These are phyloP conservation scores for Cercospora sp. DNA, from an alignment of 2,329 filamentous ascomycete species.

Conservation along the genomic window DNA sequence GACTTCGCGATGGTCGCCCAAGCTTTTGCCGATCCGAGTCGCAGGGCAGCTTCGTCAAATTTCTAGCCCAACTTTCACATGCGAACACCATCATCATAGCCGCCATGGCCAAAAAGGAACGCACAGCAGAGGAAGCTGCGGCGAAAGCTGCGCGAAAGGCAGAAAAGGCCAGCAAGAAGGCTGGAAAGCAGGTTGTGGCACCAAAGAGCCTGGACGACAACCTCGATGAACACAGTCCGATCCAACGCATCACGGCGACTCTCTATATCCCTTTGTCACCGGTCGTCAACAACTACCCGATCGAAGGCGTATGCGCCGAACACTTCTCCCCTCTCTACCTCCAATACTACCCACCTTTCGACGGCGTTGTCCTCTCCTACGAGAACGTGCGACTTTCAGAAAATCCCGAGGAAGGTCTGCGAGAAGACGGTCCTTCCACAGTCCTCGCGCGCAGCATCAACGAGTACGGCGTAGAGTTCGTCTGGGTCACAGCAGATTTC, in stretches of 20 bases:
- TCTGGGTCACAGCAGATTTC: constrained; percentile 86
- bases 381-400: constrained; percentile 67
- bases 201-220: constrained; percentile 4
- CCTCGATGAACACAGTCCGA: constrained; percentile 57
- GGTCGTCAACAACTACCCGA: constrained; percentile 65
- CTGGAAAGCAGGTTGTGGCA: background rate
- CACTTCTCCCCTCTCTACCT: constrained; percentile 74
- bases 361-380: constrained; percentile 74
- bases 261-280: constrained; percentile 77
- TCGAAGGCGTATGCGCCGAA: constrained; percentile 71
- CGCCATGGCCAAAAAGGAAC: constrained; percentile 13
- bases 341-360: constrained; percentile 71
- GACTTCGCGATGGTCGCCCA: background rate
- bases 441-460: constrained; percentile 57
- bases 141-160: constrained; percentile 18
- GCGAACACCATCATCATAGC: background rate
- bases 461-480: constrained; percentile 83
- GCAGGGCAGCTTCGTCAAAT: constrained; percentile 12
- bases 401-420: constrained; percentile 21
- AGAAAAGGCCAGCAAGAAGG: constrained; percentile 13
- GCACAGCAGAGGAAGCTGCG: constrained; percentile 15
- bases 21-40: constrained; percentile 5
- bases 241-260: constrained; percentile 76
- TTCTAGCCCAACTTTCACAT: constrained; percentile 9
- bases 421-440: constrained; percentile 10